Conservation (phyloP, 805 yeast species). For the Pichia ethanolica region DNA sequence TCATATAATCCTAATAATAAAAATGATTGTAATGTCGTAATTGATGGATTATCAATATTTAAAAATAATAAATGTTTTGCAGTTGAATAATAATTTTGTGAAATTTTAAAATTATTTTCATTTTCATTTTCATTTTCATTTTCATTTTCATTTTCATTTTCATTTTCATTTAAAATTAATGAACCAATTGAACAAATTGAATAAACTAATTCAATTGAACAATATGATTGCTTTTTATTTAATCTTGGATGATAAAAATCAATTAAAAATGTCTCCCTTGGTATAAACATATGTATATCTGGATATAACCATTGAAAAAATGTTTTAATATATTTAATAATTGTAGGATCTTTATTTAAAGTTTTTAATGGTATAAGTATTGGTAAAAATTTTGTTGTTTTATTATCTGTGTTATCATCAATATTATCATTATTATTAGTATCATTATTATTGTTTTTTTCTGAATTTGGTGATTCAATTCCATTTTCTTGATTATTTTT, state of each 20-base stretch:
- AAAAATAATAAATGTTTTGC: conserved; percentile 38
- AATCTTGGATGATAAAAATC: conserved; percentile 51
- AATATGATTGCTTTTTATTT: conserved; percentile 31
- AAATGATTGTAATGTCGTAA: conserved; percentile 52
- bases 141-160: no score
- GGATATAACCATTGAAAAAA: conserved; percentile 62
- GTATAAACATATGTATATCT: conserved; percentile 54
- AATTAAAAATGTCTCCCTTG: conserved; percentile 51
- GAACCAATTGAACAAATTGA: conserved; percentile 57
- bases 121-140: neutral
- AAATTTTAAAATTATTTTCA: conserved; percentile 25
- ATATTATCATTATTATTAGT: neutral
- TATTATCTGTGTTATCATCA: neutral
- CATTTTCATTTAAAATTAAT: conserved; percentile 23
- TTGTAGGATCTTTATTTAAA: conserved; percentile 21
- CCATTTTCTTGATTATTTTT: no score
- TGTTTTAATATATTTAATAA: conserved; percentile 16
- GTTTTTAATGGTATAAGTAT: conserved; percentile 15
- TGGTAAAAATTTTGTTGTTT: neutral
- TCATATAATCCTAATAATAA: conserved; percentile 55
- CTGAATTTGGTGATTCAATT: neutral
- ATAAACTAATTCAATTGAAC: conserved; percentile 46
- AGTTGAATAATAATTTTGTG: conserved; percentile 35
- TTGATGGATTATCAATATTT: conserved; percentile 37
- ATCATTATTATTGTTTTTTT: neutral